phyloP scores from a whole-genome alignment of 441 rosid species.

The Populus trichocarpa region DNA sequence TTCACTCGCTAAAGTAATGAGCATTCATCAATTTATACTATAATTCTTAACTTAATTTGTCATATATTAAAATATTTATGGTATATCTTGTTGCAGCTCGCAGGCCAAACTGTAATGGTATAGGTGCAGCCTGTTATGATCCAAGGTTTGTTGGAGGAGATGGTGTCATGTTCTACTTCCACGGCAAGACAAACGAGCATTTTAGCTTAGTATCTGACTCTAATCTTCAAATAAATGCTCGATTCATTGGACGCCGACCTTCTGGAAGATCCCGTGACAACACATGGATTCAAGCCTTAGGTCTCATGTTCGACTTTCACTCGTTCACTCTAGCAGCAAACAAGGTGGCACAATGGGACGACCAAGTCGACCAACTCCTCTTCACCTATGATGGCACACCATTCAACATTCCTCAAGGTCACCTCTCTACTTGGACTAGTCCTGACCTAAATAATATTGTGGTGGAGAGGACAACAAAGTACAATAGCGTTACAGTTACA shows the following conservation, averaged over 20 bases:
- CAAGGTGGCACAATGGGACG: conserved; percentile 49
- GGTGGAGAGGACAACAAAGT: conserved; percentile 51
- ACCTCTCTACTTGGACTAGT: conserved; percentile 51
- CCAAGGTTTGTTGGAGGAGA: conserved; percentile 77
- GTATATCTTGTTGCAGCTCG: conserved; percentile 29
- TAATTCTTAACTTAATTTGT: no score
- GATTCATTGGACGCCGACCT: conserved; percentile 72
- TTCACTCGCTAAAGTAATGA: no score
- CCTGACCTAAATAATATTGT: conserved; percentile 35
- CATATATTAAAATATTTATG: no score
- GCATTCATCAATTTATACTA: no score
- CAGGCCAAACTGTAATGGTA: conserved; percentile 49
- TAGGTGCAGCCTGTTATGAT: conserved; percentile 67
- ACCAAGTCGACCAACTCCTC: conserved; percentile 48
- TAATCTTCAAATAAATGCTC: conserved; percentile 65
- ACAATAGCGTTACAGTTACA: conserved; percentile 51
- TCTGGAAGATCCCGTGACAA: conserved; percentile 60
- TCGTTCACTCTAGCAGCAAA: conserved; percentile 66
- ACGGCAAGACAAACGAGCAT: conserved; percentile 61
- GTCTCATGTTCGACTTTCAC: conserved; percentile 54
- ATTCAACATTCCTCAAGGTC: conserved; percentile 41
- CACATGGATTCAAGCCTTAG: conserved; percentile 86
- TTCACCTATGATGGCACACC: conserved; percentile 51
- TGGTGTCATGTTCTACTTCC: conserved; percentile 16
- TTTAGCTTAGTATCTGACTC: conserved; percentile 59